A percentile compares a stretch with the other conserved stretches of the same genome.
Evolutionary conservation across 257 asterid genomes (phyloP).

Genomic region (Hygrophila difformis): DNA sequence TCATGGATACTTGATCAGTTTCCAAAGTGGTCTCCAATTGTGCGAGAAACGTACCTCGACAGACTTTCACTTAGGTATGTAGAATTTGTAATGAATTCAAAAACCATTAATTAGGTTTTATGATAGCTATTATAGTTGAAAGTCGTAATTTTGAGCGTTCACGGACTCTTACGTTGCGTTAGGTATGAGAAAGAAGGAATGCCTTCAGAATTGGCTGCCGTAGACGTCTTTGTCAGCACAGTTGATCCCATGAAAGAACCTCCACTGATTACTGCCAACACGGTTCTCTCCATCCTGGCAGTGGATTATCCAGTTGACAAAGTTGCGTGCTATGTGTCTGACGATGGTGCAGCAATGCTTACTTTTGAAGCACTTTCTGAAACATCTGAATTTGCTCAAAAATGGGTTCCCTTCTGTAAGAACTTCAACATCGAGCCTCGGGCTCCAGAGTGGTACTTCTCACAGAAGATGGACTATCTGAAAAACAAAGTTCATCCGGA

Average conservation of each 20-base stretch:
- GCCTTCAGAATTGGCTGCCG: slow-evolving; percentile 44
- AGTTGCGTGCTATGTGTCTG: slow-evolving; percentile 62
- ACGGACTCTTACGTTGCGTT: slow-evolving; percentile 2
- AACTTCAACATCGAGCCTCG: slow-evolving; percentile 62
- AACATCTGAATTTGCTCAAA: slow-evolving; percentile 57
- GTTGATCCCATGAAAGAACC: slow-evolving; percentile 81
- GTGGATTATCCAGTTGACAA: slow-evolving; percentile 64
- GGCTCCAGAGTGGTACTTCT: slow-evolving; percentile 75
- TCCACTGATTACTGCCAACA: slow-evolving; percentile 67
- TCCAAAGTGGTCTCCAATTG: slow-evolving; percentile 66
- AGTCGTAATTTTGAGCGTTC: not conserved
- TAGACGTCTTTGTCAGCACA: slow-evolving; percentile 59
- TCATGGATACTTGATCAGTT: slow-evolving; percentile 85
- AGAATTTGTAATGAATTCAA: not conserved
- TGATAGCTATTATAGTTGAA: no score
- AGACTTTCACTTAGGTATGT: slow-evolving; percentile 57
- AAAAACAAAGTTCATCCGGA: slow-evolving; percentile 61
- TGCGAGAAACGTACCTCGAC: slow-evolving; percentile 68
- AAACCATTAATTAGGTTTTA: not conserved
- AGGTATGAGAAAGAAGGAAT: slow-evolving; percentile 69
- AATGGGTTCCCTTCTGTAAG: slow-evolving; percentile 75
- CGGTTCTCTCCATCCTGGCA: slow-evolving; percentile 64
- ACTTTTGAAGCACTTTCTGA: slow-evolving; percentile 69
- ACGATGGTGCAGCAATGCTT: slow-evolving; percentile 79
- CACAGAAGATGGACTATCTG: slow-evolving; percentile 60